Evolutionary conservation across 768 basidiomycete genomes (phyloP), one percentile per base, ranked within the genome.

Genomic region (Calocera viscosa): DNA sequence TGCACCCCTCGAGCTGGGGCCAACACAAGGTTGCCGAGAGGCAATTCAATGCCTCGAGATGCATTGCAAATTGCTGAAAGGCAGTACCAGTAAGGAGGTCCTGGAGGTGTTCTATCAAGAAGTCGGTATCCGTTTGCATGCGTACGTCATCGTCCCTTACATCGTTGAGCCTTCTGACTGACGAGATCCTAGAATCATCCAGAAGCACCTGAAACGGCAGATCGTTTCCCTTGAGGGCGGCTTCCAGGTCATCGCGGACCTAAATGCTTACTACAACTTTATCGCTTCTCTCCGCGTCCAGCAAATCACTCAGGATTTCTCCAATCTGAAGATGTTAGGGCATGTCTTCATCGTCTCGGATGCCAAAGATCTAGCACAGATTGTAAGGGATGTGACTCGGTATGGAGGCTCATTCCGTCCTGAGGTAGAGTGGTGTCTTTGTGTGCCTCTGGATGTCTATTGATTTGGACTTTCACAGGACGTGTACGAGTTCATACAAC

Each of bases 31-130:
- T 5, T 97, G 95, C 73, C 82, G 75, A n/a, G 90, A 95, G 72
- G 91, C 92, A 0, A 92, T 97, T 70, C 83, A 82, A 67, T 96
- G 92, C 73, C 79, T 99, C 32, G 86, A 92, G 74, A 86, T 82
- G 78, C 96, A 99, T 75, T 95, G 94, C 73, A 88, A 88, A 70
- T 80, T 98, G 63, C 77, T 99, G 64, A 89, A 88, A 69, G 95
- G 94, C 0, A 96, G 90, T 70, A 95, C 95, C 63, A 94, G 89
- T 73, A 90, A 91, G 75, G 95, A 98, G 71, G 94, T 98, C 1
- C 78, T 99, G 35, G 96, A 98, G 73, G 95, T 99, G 2, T 98
- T 99, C 76, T 92, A 97, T 75, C 91, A 94, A 76, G 96, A 99
- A 76, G 90, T 99, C 53, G 95, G 95, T 3, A 87, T 96, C 67